Evolutionary conservation across 345 rosid species (phyloP).

Genomic region (Salix purpurea): DNA sequence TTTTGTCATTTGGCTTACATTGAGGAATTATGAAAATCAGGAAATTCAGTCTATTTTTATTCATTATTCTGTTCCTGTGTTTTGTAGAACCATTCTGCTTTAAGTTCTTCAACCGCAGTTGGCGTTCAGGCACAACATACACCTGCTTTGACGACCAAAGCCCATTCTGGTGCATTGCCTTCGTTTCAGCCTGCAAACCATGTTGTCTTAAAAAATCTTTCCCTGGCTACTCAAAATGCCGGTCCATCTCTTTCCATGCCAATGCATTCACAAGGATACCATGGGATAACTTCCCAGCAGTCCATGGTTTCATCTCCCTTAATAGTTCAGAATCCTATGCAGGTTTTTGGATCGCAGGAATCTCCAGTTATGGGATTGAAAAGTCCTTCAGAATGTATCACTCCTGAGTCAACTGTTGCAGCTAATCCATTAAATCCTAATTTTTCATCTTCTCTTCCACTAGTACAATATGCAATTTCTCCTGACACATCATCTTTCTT

Average conservation of each 20-base stretch:
- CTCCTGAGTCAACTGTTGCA: conserved; percentile 6
- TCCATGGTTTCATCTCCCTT: conserved; percentile 18
- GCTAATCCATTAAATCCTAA: conserved; percentile 8
- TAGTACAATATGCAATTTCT: conserved; percentile 8
- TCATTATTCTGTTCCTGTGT: background rate
- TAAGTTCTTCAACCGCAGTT: conserved; percentile 11
- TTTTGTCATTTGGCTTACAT: conserved; percentile 5
- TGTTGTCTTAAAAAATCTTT: conserved; percentile 13
- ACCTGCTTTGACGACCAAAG: conserved; percentile 24
- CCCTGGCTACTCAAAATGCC: conserved; percentile 17
- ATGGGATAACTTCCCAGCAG: conserved; percentile 15
- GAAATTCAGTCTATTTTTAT: background rate
- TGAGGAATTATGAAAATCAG: background rate
- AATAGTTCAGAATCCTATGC: conserved; percentile 13
- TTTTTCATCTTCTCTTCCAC: conserved; percentile 1
- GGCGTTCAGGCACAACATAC: conserved; percentile 22
- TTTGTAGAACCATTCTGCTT: conserved; percentile 30
- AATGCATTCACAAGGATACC: conserved; percentile 19
- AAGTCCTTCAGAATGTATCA: conserved; percentile 18
- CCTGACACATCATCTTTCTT: conserved; percentile 7
- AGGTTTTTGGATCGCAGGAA: conserved; percentile 3
- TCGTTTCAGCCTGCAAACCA: conserved; percentile 14
- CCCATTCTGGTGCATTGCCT: conserved; percentile 11
- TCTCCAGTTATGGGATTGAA: conserved; percentile 13
- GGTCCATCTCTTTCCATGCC: conserved; percentile 17